Evolutionary conservation across 1,284 basidiomycete species (phyloP), one percentile per base, ranked within the genome.

Genomic region (Vanrija pseudolonga): DNA sequence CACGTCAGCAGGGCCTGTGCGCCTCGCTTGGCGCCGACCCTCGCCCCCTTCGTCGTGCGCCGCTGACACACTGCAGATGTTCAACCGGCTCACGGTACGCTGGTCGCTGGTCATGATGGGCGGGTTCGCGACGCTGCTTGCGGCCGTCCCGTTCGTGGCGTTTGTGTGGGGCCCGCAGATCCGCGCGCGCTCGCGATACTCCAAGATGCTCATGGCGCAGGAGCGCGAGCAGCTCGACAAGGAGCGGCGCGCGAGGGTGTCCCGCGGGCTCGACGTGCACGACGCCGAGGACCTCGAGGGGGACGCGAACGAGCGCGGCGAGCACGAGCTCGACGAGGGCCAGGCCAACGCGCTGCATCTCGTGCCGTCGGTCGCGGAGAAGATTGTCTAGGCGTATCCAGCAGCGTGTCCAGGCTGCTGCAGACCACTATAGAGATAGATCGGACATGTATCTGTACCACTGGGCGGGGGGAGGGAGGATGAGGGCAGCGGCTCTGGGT

Each of bases 111-210:
- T 59, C 17, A 36, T 56, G 37, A 59, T 59, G 57, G 57, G 57
- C 28, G 47, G 45, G 19, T 20, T 56, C 23, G 57, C 57, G 22
- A n/a, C 48, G 1, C 15, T 59, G 6, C 61, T 74, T 2, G 63
- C 69, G 0, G 47, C 63, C 3, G 65, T 74, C 15, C 74, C 74
- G 4, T 74, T 74, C 45, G 53, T 70, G 3, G 70, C 69, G 4
- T 72, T 65, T 56, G 61, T 59, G 23, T 66, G 66, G 43, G 74
- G 70, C 2, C 71, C 73, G 1, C 45, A 57, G 55, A 73, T 77
- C 39, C 55, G 74, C 19, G 57, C 61, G 12, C 56, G 59, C 26
- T 68, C 64, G 15, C 62, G 57, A 45, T 74, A 71, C 57, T 64
- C 62, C 18, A 66, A 66, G 41, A 54, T 62, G 45, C 55, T 76